Evolutionary conservation across 371 early-diverging fungal species (phyloP), one percentile per base, ranked within the genome.

Genomic region (Dinochytrium kinnereticum): DNA sequence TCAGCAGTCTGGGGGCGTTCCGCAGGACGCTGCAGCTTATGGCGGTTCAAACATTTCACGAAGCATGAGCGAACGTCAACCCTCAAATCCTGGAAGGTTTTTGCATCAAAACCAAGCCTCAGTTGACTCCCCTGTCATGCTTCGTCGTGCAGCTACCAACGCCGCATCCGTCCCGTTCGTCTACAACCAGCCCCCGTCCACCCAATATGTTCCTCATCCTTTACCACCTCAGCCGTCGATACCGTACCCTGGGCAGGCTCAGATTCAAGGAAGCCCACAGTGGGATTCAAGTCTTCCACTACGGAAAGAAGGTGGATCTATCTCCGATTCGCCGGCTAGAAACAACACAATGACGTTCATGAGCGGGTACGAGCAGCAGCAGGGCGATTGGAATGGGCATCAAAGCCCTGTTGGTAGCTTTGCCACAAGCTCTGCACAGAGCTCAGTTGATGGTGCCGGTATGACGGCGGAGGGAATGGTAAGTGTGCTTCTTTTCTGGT

Each of bases 381-480:
- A 44, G 7, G 7, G 44, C 13, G 44, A 44, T 44, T 19, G 13
- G 44, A 44, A 44, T 19, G 13, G 13, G 44, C 44, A 7, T 7
- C 44, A 7, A 44, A 44, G 44, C 7, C 44, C 13, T 44, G 44
- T 19, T 44, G 44, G 44, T 7, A 44, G 7, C 19, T 53, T 5
- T 13, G 5, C 24, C 24, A 26, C 24, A 13, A 24, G 24, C 24
- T 5, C 7, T 26, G 55, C 55, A 5, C 55, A 13, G 13, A 53
- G n/a, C 24, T 5, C 55, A 26, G 26, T 13, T 26, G 5, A 13
- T 53, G 55, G 5, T 53, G n/a, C 55, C 55, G 26, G 26, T 26
- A 53, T 53, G 55, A 15, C 55, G 7, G 55, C 55, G 5, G 55
- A 53, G 26, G 55, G n/a, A 26, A 53, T 53, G 55, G 55, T 53